Base-by-base conservation (phyloP, 2,329 filamentous ascomycete species). In the Blastomyces silverae region DNA sequence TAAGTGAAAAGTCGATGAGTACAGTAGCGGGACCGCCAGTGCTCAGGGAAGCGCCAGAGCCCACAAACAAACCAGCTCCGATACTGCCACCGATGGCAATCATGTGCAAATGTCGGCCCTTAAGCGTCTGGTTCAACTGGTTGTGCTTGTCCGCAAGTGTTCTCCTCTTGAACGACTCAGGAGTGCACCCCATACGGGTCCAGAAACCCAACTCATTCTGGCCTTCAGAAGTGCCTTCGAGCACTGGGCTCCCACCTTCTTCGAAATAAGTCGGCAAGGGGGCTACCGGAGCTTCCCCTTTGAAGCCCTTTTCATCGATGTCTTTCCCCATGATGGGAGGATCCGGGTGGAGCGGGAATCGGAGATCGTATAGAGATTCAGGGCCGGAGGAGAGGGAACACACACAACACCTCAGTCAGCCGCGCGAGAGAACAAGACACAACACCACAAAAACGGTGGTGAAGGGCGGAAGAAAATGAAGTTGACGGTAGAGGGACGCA, bases 1-100 rank as follows among this genome's bases (percentile, higher is more conserved):
- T 79, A 66, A 86, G 81, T 8, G 80, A 69, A 71, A 85, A 87
- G 65, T 73, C 72, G 60, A 78, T 64, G 17, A 78, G 65, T 65
- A 78, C 67, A 66, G 74, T 70, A 13, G 69, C 77, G 50, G 77
- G 77, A 7, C 78, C 78, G 61, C 77, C 78, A 58, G 65, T 67
- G 44, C 69, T 66, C 17, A 79, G 70, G 28, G 78, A 74, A 67
- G 64, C 63, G 22, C 77, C 78, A 37, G 77, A 77, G 56, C 75
- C 73, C 58, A 79, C 73, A 64, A 79, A 79, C 11, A 79, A 71
- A 73, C 78, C 78, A 64, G 78, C 65, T 55, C 68, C 69, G 42
- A 55, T 53, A 59, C 60, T 56, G 17, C 69, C 67, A 71, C 73
- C 73, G 65, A 77, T 75, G n/a, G 75, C 74, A 67, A 77, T 77